Evolutionary conservation across 2,329 filamentous ascomycete species (phyloP).

Genomic region (Helminthosporium solani): DNA sequence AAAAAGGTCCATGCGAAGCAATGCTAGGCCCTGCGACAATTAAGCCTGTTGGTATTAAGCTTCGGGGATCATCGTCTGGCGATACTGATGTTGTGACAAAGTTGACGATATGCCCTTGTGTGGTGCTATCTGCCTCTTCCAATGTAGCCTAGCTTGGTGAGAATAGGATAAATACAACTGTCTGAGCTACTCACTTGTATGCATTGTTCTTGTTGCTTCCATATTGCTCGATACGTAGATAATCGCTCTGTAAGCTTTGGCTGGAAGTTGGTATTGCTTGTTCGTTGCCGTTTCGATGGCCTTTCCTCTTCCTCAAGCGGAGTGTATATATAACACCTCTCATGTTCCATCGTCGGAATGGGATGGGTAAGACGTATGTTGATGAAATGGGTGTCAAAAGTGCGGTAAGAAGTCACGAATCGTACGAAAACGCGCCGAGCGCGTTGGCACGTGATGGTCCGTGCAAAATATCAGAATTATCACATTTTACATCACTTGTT

Average conservation of each 20-base stretch:
- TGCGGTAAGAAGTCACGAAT: slow-evolving; percentile 1
- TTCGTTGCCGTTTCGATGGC: slow-evolving; percentile 45
- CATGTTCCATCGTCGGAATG: slow-evolving; percentile 47
- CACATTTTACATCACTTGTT: no score
- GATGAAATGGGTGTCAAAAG: slow-evolving; percentile 6
- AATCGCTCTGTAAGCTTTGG: slow-evolving; percentile 51
- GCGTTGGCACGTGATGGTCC: slow-evolving; percentile 27
- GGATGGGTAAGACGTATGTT: slow-evolving; percentile 9
- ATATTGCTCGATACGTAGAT: slow-evolving; percentile 61
- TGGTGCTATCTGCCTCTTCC: slow-evolving; percentile 42
- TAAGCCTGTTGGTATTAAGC: slow-evolving; percentile 67
- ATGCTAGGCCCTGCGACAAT: slow-evolving; percentile 78
- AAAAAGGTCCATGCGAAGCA: slow-evolving; percentile 72
- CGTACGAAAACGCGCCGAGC: slow-evolving; percentile 12
- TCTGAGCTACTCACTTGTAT: slow-evolving; percentile 54
- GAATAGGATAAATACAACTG: slow-evolving; percentile 6
- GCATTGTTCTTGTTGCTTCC: slow-evolving; percentile 63
- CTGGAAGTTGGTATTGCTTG: slow-evolving; percentile 29
- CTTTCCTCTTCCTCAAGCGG: slow-evolving; percentile 37
- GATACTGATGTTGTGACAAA: slow-evolving; percentile 40
- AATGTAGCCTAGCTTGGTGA: slow-evolving; percentile 36
- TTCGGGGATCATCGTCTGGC: slow-evolving; percentile 25
- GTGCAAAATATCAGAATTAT: background rate
- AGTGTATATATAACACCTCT: slow-evolving; percentile 51
- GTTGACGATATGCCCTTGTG: slow-evolving; percentile 38